Conservation (phyloP, 2,329 filamentous ascomycete genomes). For the Penicillium italicum region DNA sequence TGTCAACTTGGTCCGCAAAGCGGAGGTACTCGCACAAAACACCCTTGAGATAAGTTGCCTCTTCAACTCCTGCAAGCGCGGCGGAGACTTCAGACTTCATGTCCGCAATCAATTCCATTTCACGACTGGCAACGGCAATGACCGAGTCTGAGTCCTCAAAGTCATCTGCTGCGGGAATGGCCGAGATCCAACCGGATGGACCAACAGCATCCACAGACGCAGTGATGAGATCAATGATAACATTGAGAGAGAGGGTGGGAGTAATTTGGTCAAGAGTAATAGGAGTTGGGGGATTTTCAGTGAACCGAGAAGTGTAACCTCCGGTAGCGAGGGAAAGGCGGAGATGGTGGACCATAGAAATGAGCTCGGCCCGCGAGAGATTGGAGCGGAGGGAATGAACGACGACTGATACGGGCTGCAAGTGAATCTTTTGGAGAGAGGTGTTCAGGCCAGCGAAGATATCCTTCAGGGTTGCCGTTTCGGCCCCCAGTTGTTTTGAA, state of each 20-base stretch:
- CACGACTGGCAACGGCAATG: conserved; percentile 30
- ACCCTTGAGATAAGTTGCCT: conserved; percentile 46
- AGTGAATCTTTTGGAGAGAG: conserved; percentile 37
- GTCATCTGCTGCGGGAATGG: conserved; percentile 32
- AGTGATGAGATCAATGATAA: conserved; percentile 42
- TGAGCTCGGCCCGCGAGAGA: conserved; percentile 39
- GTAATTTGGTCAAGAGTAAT: conserved; percentile 35
- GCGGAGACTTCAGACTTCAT: conserved; percentile 49
- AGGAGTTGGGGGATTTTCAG: conserved; percentile 38
- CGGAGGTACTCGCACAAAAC: conserved; percentile 47
- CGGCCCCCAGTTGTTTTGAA: conserved; percentile 17
- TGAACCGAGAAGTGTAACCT: conserved; percentile 43
- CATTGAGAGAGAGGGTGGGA: conserved; percentile 37
- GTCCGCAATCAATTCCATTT: conserved; percentile 46
- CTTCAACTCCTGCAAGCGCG: conserved; percentile 46
- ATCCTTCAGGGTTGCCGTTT: conserved; percentile 27
- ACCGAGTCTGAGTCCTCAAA: conserved; percentile 18
- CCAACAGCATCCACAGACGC: conserved; percentile 48
- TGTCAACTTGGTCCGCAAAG: conserved; percentile 35
- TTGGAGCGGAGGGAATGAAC: conserved; percentile 38
- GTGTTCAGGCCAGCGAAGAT: conserved; percentile 41
- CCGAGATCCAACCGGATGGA: conserved; percentile 47
- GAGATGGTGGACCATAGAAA: conserved; percentile 43
- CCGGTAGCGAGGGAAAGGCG: conserved; percentile 44
- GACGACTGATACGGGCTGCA: conserved; percentile 29